phyloP scores from a whole-genome alignment of 331 rosid genomes.

The Pyracantha coccinea region DNA sequence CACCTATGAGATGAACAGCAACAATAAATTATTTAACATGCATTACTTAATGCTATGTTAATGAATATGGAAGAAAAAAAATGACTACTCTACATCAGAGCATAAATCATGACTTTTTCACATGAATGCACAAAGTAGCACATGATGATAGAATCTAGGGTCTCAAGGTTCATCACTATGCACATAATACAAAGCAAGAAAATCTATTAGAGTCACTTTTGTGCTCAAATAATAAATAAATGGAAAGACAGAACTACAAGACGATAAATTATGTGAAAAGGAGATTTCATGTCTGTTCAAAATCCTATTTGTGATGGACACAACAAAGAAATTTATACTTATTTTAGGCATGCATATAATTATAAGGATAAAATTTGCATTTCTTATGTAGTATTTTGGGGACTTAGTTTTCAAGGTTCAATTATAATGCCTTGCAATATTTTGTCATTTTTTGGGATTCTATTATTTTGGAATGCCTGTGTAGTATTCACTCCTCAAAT shows the following conservation, averaged over 20 bases:
- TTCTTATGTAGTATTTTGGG: not conserved
- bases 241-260: not conserved
- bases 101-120: not conserved
- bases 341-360: not conserved
- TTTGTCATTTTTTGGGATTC: not conserved
- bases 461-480: not conserved
- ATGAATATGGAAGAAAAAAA: not conserved
- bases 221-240: not conserved
- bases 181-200: not conserved
- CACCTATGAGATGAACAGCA: constrained; percentile 35
- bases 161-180: not conserved
- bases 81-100: not conserved
- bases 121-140: not conserved
- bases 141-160: not conserved
- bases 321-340: not conserved
- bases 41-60: not conserved
- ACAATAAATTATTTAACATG: not conserved
- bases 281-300: no score
- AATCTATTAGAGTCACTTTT: not conserved
- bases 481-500: not conserved
- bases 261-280: not conserved
- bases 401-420: not conserved
- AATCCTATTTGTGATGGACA: no score
- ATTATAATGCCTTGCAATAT: not conserved
- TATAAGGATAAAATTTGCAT: not conserved